Conservation (phyloP, 768 basidiomycete genomes). For the Suillus spraguei region DNA sequence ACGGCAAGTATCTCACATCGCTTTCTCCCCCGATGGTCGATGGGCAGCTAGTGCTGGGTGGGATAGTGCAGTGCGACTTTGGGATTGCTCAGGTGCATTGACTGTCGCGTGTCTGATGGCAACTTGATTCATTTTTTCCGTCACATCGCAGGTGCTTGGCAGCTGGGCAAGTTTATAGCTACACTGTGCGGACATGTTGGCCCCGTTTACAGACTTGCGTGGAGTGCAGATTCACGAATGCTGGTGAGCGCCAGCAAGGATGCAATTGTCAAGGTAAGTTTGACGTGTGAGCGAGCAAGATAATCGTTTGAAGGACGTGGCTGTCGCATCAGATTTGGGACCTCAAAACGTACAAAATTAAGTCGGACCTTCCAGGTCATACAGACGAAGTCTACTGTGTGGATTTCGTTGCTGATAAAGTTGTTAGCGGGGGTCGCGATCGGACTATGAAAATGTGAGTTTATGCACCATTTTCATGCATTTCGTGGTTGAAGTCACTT, state of each 20-base stretch:
- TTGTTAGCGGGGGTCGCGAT: conserved; percentile 82
- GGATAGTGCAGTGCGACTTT: conserved; percentile 88
- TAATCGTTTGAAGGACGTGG: neutral
- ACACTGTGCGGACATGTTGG: conserved; percentile 91
- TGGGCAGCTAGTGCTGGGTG: conserved; percentile 57
- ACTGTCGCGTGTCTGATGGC: conserved; percentile 16
- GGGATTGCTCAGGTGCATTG: conserved; percentile 68
- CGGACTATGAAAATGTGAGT: conserved; percentile 83
- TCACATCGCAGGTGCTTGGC: conserved; percentile 41
- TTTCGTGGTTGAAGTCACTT: conserved; percentile 5
- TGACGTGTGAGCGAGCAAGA: neutral
- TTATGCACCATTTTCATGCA: neutral
- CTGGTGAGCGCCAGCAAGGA: conserved; percentile 95
- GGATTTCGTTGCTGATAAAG: conserved; percentile 96
- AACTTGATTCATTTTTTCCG: conserved; percentile 1
- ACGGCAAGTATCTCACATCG: too few relatives aligned
- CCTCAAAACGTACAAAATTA: conserved; percentile 80
- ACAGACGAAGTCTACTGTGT: conserved; percentile 85
- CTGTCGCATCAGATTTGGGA: conserved; percentile 75
- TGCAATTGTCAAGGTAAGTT: conserved; percentile 85
- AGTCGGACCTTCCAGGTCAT: conserved; percentile 94
- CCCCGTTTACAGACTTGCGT: conserved; percentile 91
- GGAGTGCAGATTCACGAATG: conserved; percentile 92
- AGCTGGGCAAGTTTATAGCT: conserved; percentile 87
- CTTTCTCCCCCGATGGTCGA: too few relatives aligned